Percentiles rank a stretch among this genome's conserved stretches.
Evolutionary conservation across 257 asterid genomes (phyloP).

Genomic region (Eucommia ulmoides): DNA sequence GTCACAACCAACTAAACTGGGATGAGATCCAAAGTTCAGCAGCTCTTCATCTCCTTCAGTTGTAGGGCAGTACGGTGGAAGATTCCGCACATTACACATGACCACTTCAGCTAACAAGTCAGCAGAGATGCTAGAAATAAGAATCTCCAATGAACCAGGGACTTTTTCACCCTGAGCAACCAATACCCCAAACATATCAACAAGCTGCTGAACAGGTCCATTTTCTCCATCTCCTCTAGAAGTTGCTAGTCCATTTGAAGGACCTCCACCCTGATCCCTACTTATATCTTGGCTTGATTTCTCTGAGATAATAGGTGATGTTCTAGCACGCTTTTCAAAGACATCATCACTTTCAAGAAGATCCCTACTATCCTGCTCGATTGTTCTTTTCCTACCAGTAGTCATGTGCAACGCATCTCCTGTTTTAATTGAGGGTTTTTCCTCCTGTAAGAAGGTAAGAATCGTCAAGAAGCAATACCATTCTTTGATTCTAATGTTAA

Average conservation of each 20-base stretch:
- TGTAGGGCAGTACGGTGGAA: slow-evolving; percentile 47
- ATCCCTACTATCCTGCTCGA: slow-evolving; percentile 27
- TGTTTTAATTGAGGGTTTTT: slow-evolving; percentile 31
- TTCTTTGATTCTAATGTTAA: neutral
- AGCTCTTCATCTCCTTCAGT: slow-evolving; percentile 46
- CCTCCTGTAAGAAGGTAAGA: slow-evolving; percentile 43
- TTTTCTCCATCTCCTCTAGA: slow-evolving; percentile 38
- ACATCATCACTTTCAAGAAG: slow-evolving; percentile 32
- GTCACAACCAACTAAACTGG: slow-evolving; percentile 32
- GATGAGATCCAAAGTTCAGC: slow-evolving; percentile 19
- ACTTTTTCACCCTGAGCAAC: slow-evolving; percentile 98
- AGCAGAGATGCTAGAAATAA: slow-evolving; percentile 90
- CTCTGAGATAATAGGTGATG: slow-evolving; percentile 29
- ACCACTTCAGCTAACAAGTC: slow-evolving; percentile 96
- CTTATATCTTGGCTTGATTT: slow-evolving; percentile 32
- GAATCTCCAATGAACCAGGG: slow-evolving; percentile 66
- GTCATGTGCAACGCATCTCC: slow-evolving; percentile 20
- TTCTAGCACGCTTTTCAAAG: slow-evolving; percentile 61
- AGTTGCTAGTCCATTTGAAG: slow-evolving; percentile 32
- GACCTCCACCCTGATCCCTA: slow-evolving; percentile 23
- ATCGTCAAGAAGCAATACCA: slow-evolving; percentile 9
- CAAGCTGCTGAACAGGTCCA: slow-evolving; percentile 92
- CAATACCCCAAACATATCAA: slow-evolving; percentile 83
- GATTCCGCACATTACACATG: slow-evolving; percentile 69
- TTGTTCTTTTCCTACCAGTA: slow-evolving; percentile 60